Conservation (phyloP, 2,329 filamentous ascomycete genomes). For the Colletotrichum spinosum region DNA sequence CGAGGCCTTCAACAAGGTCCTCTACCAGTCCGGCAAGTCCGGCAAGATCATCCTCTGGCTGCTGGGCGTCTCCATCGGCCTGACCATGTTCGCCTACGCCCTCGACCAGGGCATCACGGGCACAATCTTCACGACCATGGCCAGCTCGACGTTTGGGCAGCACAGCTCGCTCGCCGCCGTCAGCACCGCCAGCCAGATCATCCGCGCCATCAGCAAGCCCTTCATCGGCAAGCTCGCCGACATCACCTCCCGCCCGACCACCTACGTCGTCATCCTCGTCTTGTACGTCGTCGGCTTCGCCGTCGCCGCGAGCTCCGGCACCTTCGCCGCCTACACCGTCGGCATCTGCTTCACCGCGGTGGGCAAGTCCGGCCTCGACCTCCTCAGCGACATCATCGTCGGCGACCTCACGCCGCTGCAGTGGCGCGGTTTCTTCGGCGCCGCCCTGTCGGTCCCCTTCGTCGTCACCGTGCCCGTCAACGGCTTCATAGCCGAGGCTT, state of each 20-base stretch:
- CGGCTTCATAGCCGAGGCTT: slow-evolving; percentile 54
- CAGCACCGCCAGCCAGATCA: slow-evolving; percentile 48
- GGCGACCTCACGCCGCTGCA: slow-evolving; percentile 50
- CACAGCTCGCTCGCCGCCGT: slow-evolving; percentile 49
- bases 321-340: slow-evolving; percentile 48
- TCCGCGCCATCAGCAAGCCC: slow-evolving; percentile 52
- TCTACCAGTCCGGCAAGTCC: slow-evolving; percentile 50
- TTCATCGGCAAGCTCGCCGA: slow-evolving; percentile 53
- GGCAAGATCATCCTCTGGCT: slow-evolving; percentile 49
- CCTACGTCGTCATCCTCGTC: slow-evolving; percentile 52
- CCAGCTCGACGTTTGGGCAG: slow-evolving; percentile 47
- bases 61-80: slow-evolving; percentile 48
- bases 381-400: slow-evolving; percentile 51
- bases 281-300: slow-evolving; percentile 52
- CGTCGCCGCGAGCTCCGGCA: slow-evolving; percentile 47
- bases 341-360: slow-evolving; percentile 51
- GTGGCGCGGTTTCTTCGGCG: slow-evolving; percentile 51
- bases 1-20: slow-evolving; percentile 54
- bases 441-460: slow-evolving; percentile 43
- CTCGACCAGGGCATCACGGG: slow-evolving; percentile 52
- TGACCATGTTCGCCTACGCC: slow-evolving; percentile 53
- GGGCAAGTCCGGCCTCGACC: slow-evolving; percentile 51
- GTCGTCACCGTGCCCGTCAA: slow-evolving; percentile 54
- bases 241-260: slow-evolving; percentile 52
- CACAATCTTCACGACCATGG: slow-evolving; percentile 48